phyloP scores from a whole-genome alignment of 2,329 filamentous ascomycete genomes.

The Diaporthe sp. region DNA sequence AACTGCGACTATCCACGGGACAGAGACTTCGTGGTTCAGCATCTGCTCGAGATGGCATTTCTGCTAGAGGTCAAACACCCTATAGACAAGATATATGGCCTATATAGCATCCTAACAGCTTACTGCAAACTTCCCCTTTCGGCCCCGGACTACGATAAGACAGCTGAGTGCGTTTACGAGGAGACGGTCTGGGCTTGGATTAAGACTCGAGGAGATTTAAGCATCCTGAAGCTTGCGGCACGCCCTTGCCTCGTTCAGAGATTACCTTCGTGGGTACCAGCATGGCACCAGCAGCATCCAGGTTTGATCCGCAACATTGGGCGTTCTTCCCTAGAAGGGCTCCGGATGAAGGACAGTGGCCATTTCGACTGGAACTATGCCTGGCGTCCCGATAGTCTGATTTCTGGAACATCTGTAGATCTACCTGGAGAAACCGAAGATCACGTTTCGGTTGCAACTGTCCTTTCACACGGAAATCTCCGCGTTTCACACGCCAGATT shows the following conservation, averaged over 20 bases:
- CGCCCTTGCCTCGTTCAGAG: neutral
- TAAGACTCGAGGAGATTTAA: neutral
- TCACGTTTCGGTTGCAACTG: neutral
- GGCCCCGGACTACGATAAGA: neutral
- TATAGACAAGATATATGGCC: slow-evolving; percentile 6
- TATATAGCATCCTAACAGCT: neutral
- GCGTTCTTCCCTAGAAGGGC: neutral
- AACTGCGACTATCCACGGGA: no score
- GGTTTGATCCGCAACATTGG: neutral
- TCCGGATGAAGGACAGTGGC: rapidly evolving
- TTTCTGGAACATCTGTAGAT: neutral
- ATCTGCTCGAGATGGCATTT: neutral
- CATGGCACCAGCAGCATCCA: neutral
- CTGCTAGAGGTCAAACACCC: neutral
- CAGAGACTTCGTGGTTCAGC: neutral
- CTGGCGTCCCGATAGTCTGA: rapidly evolving
- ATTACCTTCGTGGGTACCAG: slow-evolving; percentile 22
- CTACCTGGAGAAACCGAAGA: neutral
- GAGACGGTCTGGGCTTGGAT: slow-evolving; percentile 6
- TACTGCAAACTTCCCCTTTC: neutral
- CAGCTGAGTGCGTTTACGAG: neutral
- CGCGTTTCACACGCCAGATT: neutral
- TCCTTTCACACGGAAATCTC: neutral
- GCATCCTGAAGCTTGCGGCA: slow-evolving; percentile 4
- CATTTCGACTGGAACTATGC: neutral